Base-by-base conservation (phyloP, 1,139 yeast genomes). In the Scheffersomyces insectosa region DNA sequence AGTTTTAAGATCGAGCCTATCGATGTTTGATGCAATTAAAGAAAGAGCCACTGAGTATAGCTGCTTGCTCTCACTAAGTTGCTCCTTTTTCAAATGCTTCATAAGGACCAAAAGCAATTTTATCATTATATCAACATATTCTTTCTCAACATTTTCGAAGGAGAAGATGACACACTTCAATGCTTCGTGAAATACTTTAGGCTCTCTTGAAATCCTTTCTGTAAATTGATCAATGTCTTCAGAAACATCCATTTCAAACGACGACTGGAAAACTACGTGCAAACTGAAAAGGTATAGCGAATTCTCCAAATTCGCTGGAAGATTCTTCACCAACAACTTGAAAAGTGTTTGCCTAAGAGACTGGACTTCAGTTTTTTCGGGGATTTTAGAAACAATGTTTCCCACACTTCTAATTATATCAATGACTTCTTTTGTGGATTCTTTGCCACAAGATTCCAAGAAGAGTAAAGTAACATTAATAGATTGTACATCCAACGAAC, bases 31-130 rank as follows among this genome's bases (percentile, higher is more conserved):
- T 11, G 48, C 28, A 9, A 50, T n/a, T 3, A 34, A 33, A 37
- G 49, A 53, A 36, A 44, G 36, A n/a, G 44, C 34, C 28, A 39
- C 52, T 13, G 46, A 42, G 37, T 54, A 57, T 29, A 55, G 45
- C 16, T 37, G 31, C 13, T 46, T 33, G 34, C 43, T 49, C 5
- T 37, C 36, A 15, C 30, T 28, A 25, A 42, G 42, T 33, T 42
- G 28, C 25, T 37, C 44, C 36, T 48, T 50, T 13, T 34, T 37
- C 30, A 50, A 32, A 31, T 31, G 20, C n/a, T 14, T 31, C 15
- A 31, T n/a, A 15, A 31, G 10, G 23, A 31, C 4, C 23, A 31
- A 20, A 20, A 31, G 15, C 23, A 31, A 14, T 14, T 14, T 31
- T n/a, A 31, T 7, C 34, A 31, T 14, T 15, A 11, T n/a, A 31